Evolutionary conservation across 2,329 filamentous ascomycete species (phyloP), one percentile per base, ranked within the genome.

Genomic region (Trichoderma asperellum): DNA sequence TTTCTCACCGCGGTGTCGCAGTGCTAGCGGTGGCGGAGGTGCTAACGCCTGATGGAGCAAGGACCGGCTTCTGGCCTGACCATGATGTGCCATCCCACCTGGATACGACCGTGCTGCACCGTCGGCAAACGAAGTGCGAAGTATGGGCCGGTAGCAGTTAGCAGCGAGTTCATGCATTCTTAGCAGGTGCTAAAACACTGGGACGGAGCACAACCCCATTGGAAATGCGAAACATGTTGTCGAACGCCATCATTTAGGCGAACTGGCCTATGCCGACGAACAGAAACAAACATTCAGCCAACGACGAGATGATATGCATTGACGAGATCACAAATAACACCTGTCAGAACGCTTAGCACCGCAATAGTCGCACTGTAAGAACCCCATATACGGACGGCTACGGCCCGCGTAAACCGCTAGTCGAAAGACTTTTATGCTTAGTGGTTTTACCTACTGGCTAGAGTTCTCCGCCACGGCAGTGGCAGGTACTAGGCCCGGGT

Each of bases 361-460:
- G 11, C 27, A 11, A n/a, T 21, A 12, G 21, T 2, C 34, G 18
- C 49, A 21, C 49, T 43, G 18, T 56, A n/a, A 40, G 24, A 34
- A 64, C 34, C 32, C 49, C 61, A 56, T 64, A 10, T 21, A 34
- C 24, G 24, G 47, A 56, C 61, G 61, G 61, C 49, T 64, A 24
- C 61, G 61, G 61, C 49, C 61, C 61, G 60, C 43, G 47, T 24
- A 12, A 24, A 49, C 14, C 27, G 21, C 37, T 55, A 35, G 49
- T 56, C 16, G n/a, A 37, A 27, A 32, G 32, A 6, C 32, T 37
- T 52, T 64, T 40, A 32, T 64, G 34, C 61, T 64, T 56, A 21
- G 24, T 6, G 34, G n/a, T n/a, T 34, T 43, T 10, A n/a, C 24
- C 37, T 64, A 21, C n/a, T 34, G 12, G 29, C 61, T 40, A 43